Evolutionary conservation across 805 yeast species (phyloP).

Genomic region (Blastobotrys chiropterorum): DNA sequence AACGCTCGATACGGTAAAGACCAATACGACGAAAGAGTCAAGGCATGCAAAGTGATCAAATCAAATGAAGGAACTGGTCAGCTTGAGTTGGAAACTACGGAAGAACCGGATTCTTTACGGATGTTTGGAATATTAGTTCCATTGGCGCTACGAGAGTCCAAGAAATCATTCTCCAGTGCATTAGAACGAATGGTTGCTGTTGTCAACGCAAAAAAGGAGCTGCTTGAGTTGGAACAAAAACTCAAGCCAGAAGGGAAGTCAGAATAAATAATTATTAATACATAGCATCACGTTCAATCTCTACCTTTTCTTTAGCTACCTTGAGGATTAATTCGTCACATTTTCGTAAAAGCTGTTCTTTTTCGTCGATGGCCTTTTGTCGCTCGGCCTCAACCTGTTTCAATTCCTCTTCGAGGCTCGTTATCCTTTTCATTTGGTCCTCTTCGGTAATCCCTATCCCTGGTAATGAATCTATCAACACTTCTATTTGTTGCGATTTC

Average conservation of each 20-base stretch:
- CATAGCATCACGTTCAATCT: slow-evolving; percentile 19
- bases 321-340: slow-evolving; percentile 62
- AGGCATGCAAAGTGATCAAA: slow-evolving; percentile 23
- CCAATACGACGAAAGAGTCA: slow-evolving; percentile 35
- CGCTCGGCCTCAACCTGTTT: slow-evolving; percentile 54
- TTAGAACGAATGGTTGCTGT: slow-evolving; percentile 19
- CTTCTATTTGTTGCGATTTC: slow-evolving; percentile 79
- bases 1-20: slow-evolving; percentile 35
- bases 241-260: background rate
- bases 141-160: slow-evolving; percentile 35
- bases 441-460: slow-evolving; percentile 83
- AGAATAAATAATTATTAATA: background rate
- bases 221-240: slow-evolving; percentile 1
- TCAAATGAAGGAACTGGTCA: background rate
- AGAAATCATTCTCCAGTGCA: slow-evolving; percentile 33
- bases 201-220: slow-evolving; percentile 7
- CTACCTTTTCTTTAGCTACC: slow-evolving; percentile 45
- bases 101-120: slow-evolving; percentile 32
- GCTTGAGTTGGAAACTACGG: slow-evolving; percentile 1
- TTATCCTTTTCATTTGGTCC: slow-evolving; percentile 62
- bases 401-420: slow-evolving; percentile 55
- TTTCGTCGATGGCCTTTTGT: slow-evolving; percentile 50
- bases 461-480: slow-evolving; percentile 82
- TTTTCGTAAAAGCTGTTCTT: slow-evolving; percentile 54
- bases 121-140: slow-evolving; percentile 49